Evolutionary conservation across 148 eudicot genomes (phyloP).

Genomic region (Beta vulgaris): DNA sequence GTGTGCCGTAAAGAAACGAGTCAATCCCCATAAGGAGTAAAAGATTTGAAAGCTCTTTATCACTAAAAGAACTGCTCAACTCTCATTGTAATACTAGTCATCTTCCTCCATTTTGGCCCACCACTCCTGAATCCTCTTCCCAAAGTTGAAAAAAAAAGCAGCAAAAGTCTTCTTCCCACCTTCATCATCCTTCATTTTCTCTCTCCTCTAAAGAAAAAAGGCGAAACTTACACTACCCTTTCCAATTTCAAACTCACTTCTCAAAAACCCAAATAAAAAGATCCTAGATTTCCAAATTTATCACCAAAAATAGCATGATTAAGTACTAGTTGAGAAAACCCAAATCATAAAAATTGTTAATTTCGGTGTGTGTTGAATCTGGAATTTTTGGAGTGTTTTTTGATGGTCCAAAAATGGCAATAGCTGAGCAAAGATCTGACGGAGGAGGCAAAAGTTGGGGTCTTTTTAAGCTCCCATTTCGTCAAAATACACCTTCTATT

Average conservation of each 20-base stretch:
- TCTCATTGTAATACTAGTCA: too few species aligned
- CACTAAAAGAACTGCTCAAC: too few species aligned
- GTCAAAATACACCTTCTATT: slow-evolving; percentile 20
- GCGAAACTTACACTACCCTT: too few species aligned
- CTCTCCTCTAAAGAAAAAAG: background rate
- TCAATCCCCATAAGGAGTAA: background rate
- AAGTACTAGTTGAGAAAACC: background rate
- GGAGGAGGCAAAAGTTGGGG: slow-evolving; percentile 56
- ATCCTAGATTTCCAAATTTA: background rate
- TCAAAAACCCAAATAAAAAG: background rate
- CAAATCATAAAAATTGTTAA: too few species aligned
- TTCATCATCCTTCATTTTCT: background rate
- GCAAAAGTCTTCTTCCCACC: slow-evolving; percentile 1
- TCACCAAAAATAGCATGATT: background rate
- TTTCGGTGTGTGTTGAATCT: too few species aligned
- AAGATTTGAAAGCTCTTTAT: too few species aligned
- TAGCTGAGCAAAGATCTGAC: slow-evolving; percentile 39
- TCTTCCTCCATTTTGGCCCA: slow-evolving; percentile 13
- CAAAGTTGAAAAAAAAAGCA: slow-evolving; percentile 4
- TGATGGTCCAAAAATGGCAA: slow-evolving; percentile 43
- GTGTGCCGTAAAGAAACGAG: too few species aligned
- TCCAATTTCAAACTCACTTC: background rate
- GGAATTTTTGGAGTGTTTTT: background rate
- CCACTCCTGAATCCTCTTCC: background rate
- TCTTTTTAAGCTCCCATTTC: slow-evolving; percentile 62